Evolutionary conservation across 257 asterid species (phyloP), one percentile per base, ranked within the genome.

Genomic region (Solanum chilense): DNA sequence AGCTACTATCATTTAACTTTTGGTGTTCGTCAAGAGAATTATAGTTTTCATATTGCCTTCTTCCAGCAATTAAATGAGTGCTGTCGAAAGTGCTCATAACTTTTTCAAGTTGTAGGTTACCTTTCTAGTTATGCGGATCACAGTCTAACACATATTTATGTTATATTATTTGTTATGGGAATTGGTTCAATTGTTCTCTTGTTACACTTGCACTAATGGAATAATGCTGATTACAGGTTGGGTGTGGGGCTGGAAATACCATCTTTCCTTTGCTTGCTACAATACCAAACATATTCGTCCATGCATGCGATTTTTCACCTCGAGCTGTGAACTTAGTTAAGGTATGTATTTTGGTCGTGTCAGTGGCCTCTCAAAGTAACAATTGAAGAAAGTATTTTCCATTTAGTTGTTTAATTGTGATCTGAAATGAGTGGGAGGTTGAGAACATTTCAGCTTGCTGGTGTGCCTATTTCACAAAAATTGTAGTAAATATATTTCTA

Each of bases 181-280:
- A 16, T 47, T 80, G 68, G 29, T 47, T 49, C 69, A 29, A 9
- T 37, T 49, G 20, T 80, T 80, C 85, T 47, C 39, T 29, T 49
- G 41, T 80, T 29, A 29, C 68, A 29, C 29, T 18, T 80, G 29
- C 12, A 29, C 85, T 80, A 29, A 80, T 29, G 27, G 29, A 45
- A 9, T 86, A 45, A 76, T 87, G 62, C 66, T 89, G 64, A 83
- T 73, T 86, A 88, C 93, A 95, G 99, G 98, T 97, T 88, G 99
- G 99, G 74, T 97, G 99, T 89, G 99, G 99, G 85, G 99, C 93
- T 88, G 99, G 99, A 91, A 97, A 97, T 86, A 95, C 99, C 45
- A 89, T 94, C 78, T 97, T 94, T 88, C 99, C 99, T 39, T 92
- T 97, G 94, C 93, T 94, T 83, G 94, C 96, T 25, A 87, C 97